phyloP scores from a whole-genome alignment of 768 basidiomycete genomes.

The Flagelloscypha sp. region DNA sequence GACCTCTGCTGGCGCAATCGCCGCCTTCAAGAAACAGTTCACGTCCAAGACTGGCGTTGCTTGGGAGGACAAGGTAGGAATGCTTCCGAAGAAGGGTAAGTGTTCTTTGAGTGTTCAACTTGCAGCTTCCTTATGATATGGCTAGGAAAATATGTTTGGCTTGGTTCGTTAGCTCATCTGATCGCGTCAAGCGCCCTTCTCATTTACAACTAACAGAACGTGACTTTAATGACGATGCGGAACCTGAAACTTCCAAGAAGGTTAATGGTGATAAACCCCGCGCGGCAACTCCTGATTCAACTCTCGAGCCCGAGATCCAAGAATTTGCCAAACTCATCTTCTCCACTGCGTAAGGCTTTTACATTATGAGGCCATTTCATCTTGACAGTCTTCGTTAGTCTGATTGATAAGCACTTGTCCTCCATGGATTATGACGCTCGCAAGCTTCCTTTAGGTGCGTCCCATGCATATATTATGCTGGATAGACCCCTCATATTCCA shows the following conservation, averaged over 20 bases:
- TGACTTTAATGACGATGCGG: slow-evolving; percentile 42
- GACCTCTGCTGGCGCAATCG: slow-evolving; percentile 26
- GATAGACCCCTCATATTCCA: slow-evolving; percentile 1
- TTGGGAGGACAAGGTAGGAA: slow-evolving; percentile 45
- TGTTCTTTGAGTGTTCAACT: neutral
- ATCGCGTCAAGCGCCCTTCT: neutral
- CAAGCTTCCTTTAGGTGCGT: slow-evolving; percentile 49
- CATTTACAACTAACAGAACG: slow-evolving; percentile 29
- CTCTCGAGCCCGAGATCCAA: slow-evolving; percentile 35
- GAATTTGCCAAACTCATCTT: slow-evolving; percentile 45
- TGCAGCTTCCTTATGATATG: neutral
- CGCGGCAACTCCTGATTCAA: slow-evolving; percentile 37
- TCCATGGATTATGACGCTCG: slow-evolving; percentile 63
- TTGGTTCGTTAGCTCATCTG: slow-evolving; percentile 30
- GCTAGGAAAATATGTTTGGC: slow-evolving; percentile 51
- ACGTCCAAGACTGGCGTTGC: slow-evolving; percentile 38
- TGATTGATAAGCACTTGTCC: slow-evolving; percentile 46
- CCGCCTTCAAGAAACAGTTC: slow-evolving; percentile 57
- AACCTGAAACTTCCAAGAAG: slow-evolving; percentile 22
- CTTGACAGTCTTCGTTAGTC: slow-evolving; percentile 19
- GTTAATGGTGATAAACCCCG: slow-evolving; percentile 18
- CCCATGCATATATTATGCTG: neutral
- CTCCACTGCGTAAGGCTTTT: slow-evolving; percentile 30
- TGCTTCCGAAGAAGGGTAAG: slow-evolving; percentile 43
- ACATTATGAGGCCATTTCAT: slow-evolving; percentile 1